These are phyloP conservation scores for Cercospora brassicicola DNA, from an alignment of 2,329 filamentous ascomycete genomes.

Conservation along the genomic window DNA sequence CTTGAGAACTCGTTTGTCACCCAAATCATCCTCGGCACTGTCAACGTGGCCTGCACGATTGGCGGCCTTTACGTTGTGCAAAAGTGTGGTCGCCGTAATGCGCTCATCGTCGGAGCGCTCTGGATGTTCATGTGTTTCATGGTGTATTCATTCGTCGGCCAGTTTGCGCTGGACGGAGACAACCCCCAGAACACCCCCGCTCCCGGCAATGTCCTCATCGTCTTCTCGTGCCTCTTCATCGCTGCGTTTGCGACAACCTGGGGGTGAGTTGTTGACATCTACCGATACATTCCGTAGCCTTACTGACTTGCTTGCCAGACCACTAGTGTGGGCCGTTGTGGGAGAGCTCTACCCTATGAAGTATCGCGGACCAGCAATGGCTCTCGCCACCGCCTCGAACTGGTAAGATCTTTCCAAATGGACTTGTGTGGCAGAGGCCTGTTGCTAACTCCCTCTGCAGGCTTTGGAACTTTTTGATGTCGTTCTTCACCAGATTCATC, in stretches of 20 bases:
- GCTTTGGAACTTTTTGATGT: slow-evolving; percentile 37
- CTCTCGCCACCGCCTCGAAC: slow-evolving; percentile 47
- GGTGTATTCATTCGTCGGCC: slow-evolving; percentile 50
- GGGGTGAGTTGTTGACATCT: slow-evolving; percentile 20
- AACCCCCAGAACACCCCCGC: slow-evolving; percentile 28
- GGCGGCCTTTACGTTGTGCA: slow-evolving; percentile 52
- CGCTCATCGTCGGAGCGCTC: slow-evolving; percentile 49
- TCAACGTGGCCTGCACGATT: slow-evolving; percentile 52
- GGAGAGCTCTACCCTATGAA: slow-evolving; percentile 40
- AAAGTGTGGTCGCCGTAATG: slow-evolving; percentile 51
- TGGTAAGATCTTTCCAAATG: slow-evolving; percentile 33
- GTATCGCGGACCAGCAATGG: slow-evolving; percentile 49
- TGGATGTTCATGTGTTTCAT: slow-evolving; percentile 59
- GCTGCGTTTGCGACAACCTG: slow-evolving; percentile 41
- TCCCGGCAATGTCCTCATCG: slow-evolving; percentile 39
- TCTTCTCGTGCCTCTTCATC: slow-evolving; percentile 42
- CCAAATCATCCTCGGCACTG: slow-evolving; percentile 49
- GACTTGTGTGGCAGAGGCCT: not conserved
- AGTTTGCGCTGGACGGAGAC: slow-evolving; percentile 30
- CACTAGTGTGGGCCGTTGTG: slow-evolving; percentile 39
- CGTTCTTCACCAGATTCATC: slow-evolving; percentile 44
- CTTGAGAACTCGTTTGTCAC: slow-evolving; percentile 48
- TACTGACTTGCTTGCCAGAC: slow-evolving; percentile 8
- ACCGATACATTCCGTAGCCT: not conserved
- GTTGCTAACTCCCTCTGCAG: not conserved